Evolutionary conservation across 2,329 filamentous ascomycete genomes (phyloP).

Genomic region (Aspergillus terreus): DNA sequence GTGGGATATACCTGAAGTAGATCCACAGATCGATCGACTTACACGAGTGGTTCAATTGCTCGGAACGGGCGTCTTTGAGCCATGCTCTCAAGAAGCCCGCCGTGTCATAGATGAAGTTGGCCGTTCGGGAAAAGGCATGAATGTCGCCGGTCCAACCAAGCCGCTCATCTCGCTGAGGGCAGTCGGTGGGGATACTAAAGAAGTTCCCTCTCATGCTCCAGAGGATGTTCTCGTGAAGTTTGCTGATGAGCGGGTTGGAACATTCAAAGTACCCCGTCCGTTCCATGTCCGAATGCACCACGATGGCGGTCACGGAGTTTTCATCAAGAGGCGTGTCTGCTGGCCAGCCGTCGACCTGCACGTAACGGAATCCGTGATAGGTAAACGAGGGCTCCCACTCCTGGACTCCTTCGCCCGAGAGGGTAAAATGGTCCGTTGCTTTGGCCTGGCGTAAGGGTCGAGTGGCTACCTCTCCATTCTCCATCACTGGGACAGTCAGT

Average conservation of each 20-base stretch:
- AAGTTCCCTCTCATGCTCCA: conserved; percentile 61
- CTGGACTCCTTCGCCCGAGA: conserved; percentile 18
- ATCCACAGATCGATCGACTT: background rate
- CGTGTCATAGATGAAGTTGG: conserved; percentile 51
- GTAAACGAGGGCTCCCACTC: conserved; percentile 48
- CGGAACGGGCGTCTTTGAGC: conserved; percentile 45
- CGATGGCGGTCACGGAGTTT: conserved; percentile 30
- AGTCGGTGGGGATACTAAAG: conserved; percentile 55
- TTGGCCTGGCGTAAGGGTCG: conserved; percentile 33
- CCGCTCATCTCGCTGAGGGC: conserved; percentile 54
- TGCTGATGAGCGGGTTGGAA: conserved; percentile 48
- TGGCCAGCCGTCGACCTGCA: conserved; percentile 46
- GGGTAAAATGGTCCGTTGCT: conserved; percentile 9
- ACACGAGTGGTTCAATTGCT: conserved; percentile 20
- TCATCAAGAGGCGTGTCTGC: conserved; percentile 12
- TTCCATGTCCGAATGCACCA: conserved; percentile 51
- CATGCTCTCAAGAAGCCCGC: conserved; percentile 49
- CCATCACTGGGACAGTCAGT: conserved; percentile 38
- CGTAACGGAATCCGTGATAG: conserved; percentile 52
- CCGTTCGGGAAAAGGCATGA: conserved; percentile 42
- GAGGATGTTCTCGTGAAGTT: conserved; percentile 51
- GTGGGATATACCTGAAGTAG: too few relatives aligned
- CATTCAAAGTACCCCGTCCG: conserved; percentile 48
- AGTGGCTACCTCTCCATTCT: conserved; percentile 30
- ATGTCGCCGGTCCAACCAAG: conserved; percentile 53